Conservation (phyloP, 495 filamentous ascomycete species). For the Delitschia confertaspora region DNA sequence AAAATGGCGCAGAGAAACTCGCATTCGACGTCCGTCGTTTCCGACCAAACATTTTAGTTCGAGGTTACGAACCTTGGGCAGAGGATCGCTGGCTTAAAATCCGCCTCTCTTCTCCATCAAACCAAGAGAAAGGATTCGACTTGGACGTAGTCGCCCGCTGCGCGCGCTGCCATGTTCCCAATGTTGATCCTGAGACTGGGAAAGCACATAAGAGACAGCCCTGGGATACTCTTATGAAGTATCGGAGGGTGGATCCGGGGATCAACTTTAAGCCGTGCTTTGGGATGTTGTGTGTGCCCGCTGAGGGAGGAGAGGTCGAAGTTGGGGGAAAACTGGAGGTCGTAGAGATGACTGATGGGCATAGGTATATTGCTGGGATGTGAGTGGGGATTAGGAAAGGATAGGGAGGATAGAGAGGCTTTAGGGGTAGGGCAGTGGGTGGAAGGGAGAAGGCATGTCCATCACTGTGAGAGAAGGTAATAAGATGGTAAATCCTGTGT, state of each 20-base stretch:
- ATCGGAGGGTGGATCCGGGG: conserved; percentile 34
- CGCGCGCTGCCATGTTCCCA: conserved; percentile 37
- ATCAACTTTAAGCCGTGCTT: conserved; percentile 38
- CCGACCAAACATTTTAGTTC: conserved; percentile 37
- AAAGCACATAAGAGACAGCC: conserved; percentile 36
- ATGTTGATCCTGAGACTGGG: conserved; percentile 38
- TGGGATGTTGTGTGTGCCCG: conserved; percentile 38
- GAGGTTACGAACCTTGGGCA: conserved; percentile 33
- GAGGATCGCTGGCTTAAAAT: conserved; percentile 40
- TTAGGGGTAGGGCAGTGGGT: no score
- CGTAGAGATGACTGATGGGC: conserved; percentile 39
- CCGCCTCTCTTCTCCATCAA: no score
- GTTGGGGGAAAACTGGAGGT: conserved; percentile 50
- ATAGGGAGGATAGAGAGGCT: no score
- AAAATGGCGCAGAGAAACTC: no score
- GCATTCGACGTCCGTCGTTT: conserved; percentile 39
- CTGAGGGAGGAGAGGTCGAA: conserved; percentile 40
- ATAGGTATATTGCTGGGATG: conserved; percentile 26
- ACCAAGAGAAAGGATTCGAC: no score
- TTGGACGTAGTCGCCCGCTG: conserved; percentile 37
- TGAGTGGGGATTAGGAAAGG: no score
- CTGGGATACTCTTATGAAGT: conserved; percentile 38
- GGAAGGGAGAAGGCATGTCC: no score
- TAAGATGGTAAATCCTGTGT: no score
- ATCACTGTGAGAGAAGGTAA: no score